Conservation (phyloP, 169 alveolate species). For the Cryptosporidium viatorum region DNA sequence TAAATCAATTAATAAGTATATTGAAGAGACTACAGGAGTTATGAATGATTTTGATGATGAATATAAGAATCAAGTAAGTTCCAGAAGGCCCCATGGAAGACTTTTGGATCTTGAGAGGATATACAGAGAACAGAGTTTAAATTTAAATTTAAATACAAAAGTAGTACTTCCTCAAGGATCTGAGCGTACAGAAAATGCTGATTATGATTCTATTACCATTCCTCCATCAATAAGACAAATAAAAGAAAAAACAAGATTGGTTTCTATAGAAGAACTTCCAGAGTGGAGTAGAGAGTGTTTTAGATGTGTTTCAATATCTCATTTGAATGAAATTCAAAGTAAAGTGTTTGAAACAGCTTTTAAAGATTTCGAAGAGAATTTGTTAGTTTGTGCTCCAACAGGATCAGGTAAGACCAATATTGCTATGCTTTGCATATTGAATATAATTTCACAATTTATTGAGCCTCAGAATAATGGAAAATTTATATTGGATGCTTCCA, state of each 20-base stretch:
- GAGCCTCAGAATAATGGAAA: conserved; percentile 44
- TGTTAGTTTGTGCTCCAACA: conserved; percentile 99
- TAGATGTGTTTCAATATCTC: conserved; percentile 82
- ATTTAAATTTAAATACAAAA: conserved; percentile 89
- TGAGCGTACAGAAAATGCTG: conserved; percentile 88
- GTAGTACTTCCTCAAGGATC: conserved; percentile 94
- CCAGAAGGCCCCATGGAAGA: conserved; percentile 57
- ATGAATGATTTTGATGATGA: conserved; percentile 10
- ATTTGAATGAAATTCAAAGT: conserved; percentile 95
- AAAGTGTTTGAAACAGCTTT: conserved; percentile 94
- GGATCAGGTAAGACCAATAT: conserved; percentile 99
- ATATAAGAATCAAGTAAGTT: conserved; percentile 7
- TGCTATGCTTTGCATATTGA: conserved; percentile 97
- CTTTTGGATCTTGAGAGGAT: conserved; percentile 87
- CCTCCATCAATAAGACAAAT: conserved; percentile 82
- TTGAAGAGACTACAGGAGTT: conserved; percentile 15
- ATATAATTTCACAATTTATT: conserved; percentile 86
- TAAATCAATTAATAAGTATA: conserved; percentile 48
- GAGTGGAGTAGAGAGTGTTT: conserved; percentile 95
- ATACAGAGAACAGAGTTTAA: conserved; percentile 88
- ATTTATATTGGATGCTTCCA: conserved; percentile 71
- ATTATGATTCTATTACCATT: conserved; percentile 85
- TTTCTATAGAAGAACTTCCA: conserved; percentile 88
- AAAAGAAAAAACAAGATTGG: conserved; percentile 80
- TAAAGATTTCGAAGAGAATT: conserved; percentile 92